Evolutionary conservation across 1,139 yeast genomes (phyloP), one percentile per base, ranked within the genome.

Genomic region (Kodamaea arcana): DNA sequence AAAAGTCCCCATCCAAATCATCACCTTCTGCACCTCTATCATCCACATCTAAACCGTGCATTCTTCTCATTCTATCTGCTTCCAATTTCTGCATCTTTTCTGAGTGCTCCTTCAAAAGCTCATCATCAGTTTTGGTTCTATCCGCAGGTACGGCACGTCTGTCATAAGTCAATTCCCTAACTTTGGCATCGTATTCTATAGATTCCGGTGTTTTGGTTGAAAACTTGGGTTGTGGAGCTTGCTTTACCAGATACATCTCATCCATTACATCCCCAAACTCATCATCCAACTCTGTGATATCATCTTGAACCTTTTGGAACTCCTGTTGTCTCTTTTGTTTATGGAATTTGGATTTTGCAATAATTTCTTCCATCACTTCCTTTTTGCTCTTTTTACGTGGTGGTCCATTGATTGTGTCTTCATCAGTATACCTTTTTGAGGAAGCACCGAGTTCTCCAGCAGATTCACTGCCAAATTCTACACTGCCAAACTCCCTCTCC

Each of bases 321-420:
- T 80, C 77, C 52, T 73, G 67, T 60, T 94, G 97, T 52, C 98
- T 78, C 60, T 88, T 94, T 33, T 81, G 82, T 55, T 88, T 92
- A 61, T 90, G 78, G 56, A 79, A 78, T 56, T 94, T 94, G 9
- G 97, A 87, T 60, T 94, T 94, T 28, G 97, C 95, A 44, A 94
- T 92, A 37, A 94, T 78, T 58, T 94, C 99, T 50, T 86, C 81
- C 98, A 94, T 92, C 27, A 94, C 95, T 58, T 94, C 98, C 29
- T 87, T 85, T 55, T 92, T 90, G 21, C 92, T 76, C 63, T 88
- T 94, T 57, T 83, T 86, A 41, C 79, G 75, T 21, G 69, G 66
- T 5, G 70, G 67, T 4, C 56, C 69, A 2, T 50, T 58, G 16
- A 52, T 33, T 18, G 48, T 47, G 34, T 66, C 75, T 29, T 62